A percentile compares a stretch with the other conserved stretches of the same genome.
phyloP scores from a whole-genome alignment of 2,329 filamentous ascomycete genomes.

The Orbilia brochopaga region DNA sequence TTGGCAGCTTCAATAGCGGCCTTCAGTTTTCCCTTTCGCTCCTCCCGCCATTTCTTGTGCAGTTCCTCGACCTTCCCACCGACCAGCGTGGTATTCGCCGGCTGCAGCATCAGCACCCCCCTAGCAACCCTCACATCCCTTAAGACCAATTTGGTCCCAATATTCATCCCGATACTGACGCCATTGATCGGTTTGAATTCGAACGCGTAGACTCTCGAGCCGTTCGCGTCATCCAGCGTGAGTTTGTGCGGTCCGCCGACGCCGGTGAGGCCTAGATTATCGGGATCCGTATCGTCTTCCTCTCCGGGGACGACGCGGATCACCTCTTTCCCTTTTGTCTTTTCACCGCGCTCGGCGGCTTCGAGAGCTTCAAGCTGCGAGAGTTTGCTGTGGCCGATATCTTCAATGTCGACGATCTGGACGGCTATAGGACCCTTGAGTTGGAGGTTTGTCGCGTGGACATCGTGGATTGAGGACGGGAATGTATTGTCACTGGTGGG shows the following conservation, averaged over 20 bases:
- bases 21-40: constrained; percentile 72
- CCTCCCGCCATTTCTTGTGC: constrained; percentile 77
- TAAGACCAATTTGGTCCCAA: constrained; percentile 82
- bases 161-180: constrained; percentile 70
- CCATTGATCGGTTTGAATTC: constrained; percentile 72
- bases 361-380: constrained; percentile 85
- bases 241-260: constrained; percentile 73
- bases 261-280: constrained; percentile 33
- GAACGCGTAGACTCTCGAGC: constrained; percentile 72
- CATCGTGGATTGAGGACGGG: constrained; percentile 66
- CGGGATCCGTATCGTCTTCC: constrained; percentile 56
- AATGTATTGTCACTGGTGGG: constrained; percentile 61
- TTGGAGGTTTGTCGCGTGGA: constrained; percentile 63
- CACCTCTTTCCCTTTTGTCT: constrained; percentile 77
- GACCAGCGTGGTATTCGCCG: constrained; percentile 71
- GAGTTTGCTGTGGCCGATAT: constrained; percentile 80
- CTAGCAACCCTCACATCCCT: constrained; percentile 69
- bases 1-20: constrained; percentile 62
- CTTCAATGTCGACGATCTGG: constrained; percentile 85
- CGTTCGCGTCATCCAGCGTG: constrained; percentile 78
- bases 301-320: constrained; percentile 71
- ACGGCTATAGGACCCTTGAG: constrained; percentile 71
- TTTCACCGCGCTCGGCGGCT: constrained; percentile 73
- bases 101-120: constrained; percentile 79
- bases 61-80: constrained; percentile 84